Conservation (phyloP, 495 filamentous ascomycete genomes). For the Pseudotulostoma volvatum region DNA sequence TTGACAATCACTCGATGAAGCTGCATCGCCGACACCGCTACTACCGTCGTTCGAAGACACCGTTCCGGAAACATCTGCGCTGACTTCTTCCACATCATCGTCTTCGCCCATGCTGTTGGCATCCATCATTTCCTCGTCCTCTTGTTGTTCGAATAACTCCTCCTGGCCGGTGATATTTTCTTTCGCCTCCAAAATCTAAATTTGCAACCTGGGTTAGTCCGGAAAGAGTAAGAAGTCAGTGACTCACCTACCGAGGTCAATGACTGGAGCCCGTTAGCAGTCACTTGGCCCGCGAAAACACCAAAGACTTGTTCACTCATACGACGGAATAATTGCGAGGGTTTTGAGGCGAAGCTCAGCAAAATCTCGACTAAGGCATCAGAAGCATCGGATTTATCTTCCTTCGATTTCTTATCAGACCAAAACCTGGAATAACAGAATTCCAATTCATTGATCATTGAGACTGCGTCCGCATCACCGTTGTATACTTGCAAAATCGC, state of each 20-base stretch:
- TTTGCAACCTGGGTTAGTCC: slow-evolving; percentile 1
- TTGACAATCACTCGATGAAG: slow-evolving; percentile 10
- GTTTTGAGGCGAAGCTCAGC: slow-evolving; percentile 72
- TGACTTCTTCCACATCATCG: slow-evolving; percentile 18
- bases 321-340: slow-evolving; percentile 67
- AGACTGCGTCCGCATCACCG: slow-evolving; percentile 66
- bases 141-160: slow-evolving; percentile 65
- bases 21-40: slow-evolving; percentile 20
- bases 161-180: slow-evolving; percentile 73
- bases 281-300: slow-evolving; percentile 55
- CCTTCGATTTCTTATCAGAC: slow-evolving; percentile 24
- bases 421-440: slow-evolving; percentile 50
- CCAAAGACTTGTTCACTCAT: slow-evolving; percentile 77
- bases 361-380: slow-evolving; percentile 75
- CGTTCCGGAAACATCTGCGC: slow-evolving; percentile 16
- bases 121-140: slow-evolving; percentile 31
- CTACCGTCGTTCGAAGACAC: slow-evolving; percentile 23
- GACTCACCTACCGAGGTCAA: slow-evolving; percentile 36
- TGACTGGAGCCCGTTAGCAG: slow-evolving; percentile 52
- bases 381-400: slow-evolving; percentile 43
- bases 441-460: slow-evolving; percentile 57
- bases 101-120: slow-evolving; percentile 28
- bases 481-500: slow-evolving; percentile 80
- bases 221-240: background rate
- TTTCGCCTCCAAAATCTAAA: slow-evolving; percentile 52